A percentile compares a stretch with the other conserved stretches of the same genome.
These are phyloP conservation scores for Apiospora rasikravindrae DNA, from an alignment of 2,329 filamentous ascomycete genomes.

Conservation along the genomic window DNA sequence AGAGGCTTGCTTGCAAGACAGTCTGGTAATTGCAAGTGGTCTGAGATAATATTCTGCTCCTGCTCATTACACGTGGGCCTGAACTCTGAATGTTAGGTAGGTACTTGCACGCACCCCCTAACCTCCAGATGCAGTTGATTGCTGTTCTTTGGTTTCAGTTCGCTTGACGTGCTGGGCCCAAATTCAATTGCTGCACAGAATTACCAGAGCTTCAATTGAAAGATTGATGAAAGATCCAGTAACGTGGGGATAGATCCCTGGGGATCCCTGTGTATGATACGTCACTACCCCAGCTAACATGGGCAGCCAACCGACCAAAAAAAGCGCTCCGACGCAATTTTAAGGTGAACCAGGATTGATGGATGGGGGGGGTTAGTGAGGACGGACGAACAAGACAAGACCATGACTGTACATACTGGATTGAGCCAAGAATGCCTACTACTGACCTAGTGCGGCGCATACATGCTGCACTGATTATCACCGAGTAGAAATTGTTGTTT, in stretches of 20 bases:
- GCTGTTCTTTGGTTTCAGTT: background rate
- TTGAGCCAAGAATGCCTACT: background rate
- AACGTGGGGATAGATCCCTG: background rate
- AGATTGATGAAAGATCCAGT: background rate
- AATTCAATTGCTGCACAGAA: background rate
- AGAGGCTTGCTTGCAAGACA: constrained; percentile 10
- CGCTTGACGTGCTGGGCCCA: background rate
- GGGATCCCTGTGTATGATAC: background rate
- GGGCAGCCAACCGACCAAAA: background rate
- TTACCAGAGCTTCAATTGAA: background rate
- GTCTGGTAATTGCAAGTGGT: constrained; percentile 6
- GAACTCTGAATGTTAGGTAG: background rate
- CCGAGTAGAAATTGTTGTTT: background rate
- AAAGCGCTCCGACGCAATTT: background rate
- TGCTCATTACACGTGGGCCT: background rate
- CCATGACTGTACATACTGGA: background rate
- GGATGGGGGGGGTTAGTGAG: background rate
- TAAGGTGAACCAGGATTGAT: background rate
- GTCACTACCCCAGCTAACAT: constrained; percentile 9
- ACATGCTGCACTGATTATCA: background rate
- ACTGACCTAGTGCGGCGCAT: background rate
- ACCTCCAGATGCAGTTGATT: too few relatives aligned
- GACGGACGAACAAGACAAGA: background rate
- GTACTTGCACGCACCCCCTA: too few relatives aligned
- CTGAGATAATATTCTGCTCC: background rate